Conservation (phyloP, 2,329 filamentous ascomycete genomes). For the Xylaria digitata region DNA sequence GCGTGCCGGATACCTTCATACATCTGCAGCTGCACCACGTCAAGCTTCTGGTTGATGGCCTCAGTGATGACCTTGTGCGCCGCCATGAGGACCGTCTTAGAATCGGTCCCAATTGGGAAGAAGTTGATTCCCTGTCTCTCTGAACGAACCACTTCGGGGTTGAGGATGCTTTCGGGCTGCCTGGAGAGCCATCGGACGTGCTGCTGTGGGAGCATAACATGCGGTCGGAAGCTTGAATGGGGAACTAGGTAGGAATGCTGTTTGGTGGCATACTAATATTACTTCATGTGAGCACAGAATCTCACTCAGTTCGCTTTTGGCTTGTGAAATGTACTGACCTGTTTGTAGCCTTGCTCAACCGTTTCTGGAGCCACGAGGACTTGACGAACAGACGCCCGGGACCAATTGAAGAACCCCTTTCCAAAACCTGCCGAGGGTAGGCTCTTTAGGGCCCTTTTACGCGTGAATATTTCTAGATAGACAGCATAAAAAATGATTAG, state of each 20-base stretch:
- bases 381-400: slow-evolving; percentile 12
- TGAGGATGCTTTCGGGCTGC: slow-evolving; percentile 13
- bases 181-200: slow-evolving; percentile 14
- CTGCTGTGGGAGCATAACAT: slow-evolving; percentile 21
- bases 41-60: slow-evolving; percentile 9
- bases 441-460: neutral
- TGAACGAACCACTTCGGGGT: slow-evolving; percentile 4
- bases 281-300: neutral
- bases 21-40: slow-evolving; percentile 14
- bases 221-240: slow-evolving; percentile 14
- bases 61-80: slow-evolving; percentile 19
- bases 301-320: neutral
- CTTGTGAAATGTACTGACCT: neutral
- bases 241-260: slow-evolving; percentile 14
- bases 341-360: slow-evolving; percentile 14
- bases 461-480: slow-evolving; percentile 13
- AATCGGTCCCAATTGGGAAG: neutral
- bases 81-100: slow-evolving; percentile 10
- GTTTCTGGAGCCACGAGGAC: slow-evolving; percentile 11
- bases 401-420: slow-evolving; percentile 18
- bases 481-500: slow-evolving; percentile 5
- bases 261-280: slow-evolving; percentile 13
- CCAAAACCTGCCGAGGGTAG: slow-evolving; percentile 8
- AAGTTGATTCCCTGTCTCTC: slow-evolving; percentile 17
- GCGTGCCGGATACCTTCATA: slow-evolving; percentile 11